Conservation (phyloP, 1,139 yeast species). For the Citeromyces siamensis region DNA sequence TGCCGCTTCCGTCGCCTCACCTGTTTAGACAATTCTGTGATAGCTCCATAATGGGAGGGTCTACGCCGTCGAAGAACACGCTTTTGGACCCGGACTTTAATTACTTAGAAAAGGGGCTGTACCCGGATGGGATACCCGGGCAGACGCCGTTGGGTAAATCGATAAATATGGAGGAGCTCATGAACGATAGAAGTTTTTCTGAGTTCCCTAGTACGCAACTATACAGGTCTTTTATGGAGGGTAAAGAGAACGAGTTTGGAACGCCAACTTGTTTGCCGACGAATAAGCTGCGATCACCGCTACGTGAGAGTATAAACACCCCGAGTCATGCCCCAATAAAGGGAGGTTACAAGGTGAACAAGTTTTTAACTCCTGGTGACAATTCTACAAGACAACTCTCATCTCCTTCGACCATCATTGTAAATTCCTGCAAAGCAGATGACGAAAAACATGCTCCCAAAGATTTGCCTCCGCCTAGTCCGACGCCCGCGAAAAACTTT, state of each 20-base stretch:
- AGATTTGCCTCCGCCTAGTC: constrained; percentile 10
- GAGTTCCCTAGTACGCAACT: background rate
- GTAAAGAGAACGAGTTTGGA: constrained; percentile 1
- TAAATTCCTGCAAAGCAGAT: constrained; percentile 11
- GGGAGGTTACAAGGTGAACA: constrained; percentile 7
- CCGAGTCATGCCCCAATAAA: constrained; percentile 7
- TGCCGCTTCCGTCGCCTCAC: background rate
- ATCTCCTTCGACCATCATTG: constrained; percentile 18
- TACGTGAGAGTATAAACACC: constrained; percentile 8
- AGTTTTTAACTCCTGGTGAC: constrained; percentile 13
- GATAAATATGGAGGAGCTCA: background rate
- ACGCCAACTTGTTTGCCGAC: background rate
- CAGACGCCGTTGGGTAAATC: background rate
- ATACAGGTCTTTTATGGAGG: background rate
- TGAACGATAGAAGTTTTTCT: background rate
- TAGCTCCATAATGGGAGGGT: constrained; percentile 1
- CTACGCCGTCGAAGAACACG: constrained; percentile 3
- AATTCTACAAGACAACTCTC: constrained; percentile 10
- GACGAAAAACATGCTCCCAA: constrained; percentile 4
- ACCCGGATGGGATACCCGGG: constrained; percentile 2
- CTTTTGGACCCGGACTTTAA: constrained; percentile 3
- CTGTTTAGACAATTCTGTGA: constrained; percentile 1
- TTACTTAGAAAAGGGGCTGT: background rate
- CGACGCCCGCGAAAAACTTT: constrained; percentile 12
- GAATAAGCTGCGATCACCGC: constrained; percentile 8